Conservation (phyloP, 441 rosid species). For the Pelargonium australe region DNA sequence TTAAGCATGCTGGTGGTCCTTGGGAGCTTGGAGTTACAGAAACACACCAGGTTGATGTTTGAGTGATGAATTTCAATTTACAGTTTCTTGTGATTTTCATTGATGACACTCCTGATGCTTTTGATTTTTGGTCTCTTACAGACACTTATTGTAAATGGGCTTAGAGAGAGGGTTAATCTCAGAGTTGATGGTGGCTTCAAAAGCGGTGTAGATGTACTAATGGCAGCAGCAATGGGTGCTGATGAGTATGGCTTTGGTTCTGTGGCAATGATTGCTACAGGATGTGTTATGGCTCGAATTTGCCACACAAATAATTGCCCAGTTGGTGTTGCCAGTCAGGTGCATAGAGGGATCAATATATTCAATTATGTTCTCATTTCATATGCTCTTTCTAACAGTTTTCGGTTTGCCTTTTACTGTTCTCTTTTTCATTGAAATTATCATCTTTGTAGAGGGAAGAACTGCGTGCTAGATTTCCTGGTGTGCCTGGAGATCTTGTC, state of each 20-base stretch:
- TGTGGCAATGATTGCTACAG: conserved; percentile 99
- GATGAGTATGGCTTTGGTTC: conserved; percentile 99
- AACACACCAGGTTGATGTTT: conserved; percentile 69
- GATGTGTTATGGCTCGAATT: conserved; percentile 99
- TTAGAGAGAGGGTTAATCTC: conserved; percentile 92
- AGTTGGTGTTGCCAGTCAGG: conserved; percentile 99
- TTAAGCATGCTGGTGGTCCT: conserved; percentile 99
- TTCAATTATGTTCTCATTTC: conserved; percentile 15
- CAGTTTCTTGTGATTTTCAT: conserved; percentile 13
- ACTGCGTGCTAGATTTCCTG: conserved; percentile 96
- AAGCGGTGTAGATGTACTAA: conserved; percentile 94
- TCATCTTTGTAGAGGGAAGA: conserved; percentile 69
- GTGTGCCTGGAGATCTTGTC: conserved; percentile 99
- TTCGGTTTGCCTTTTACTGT: conserved; percentile 13
- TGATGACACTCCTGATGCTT: conserved; percentile 13
- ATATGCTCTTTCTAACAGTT: conserved; percentile 11
- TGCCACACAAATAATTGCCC: conserved; percentile 99
- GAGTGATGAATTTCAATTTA: conserved; percentile 18
- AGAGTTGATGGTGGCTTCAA: conserved; percentile 95
- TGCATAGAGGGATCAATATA: conserved; percentile 23
- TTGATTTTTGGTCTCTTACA: conserved; percentile 33
- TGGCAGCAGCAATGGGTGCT: conserved; percentile 99
- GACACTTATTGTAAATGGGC: conserved; percentile 91
- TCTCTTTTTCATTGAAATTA: conserved; percentile 9
- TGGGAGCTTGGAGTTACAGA: conserved; percentile 98